A percentile compares a stretch with the other conserved stretches of the same genome.
These are phyloP conservation scores for Synchytrium microbalum DNA, from an alignment of 371 early-diverging fungal genomes.

Conservation along the genomic window DNA sequence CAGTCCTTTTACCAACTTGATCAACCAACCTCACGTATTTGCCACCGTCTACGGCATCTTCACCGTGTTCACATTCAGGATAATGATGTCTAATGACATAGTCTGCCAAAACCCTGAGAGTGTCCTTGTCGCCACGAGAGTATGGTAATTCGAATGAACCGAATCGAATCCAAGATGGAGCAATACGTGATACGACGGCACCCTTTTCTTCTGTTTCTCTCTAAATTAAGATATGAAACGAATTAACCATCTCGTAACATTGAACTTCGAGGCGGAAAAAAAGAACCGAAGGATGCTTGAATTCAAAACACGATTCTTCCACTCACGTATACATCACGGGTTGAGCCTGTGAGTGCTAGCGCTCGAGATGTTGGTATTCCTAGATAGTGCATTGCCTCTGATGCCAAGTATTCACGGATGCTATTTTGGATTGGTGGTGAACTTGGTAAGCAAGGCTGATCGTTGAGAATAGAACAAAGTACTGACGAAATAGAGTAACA, in stretches of 20 bases:
- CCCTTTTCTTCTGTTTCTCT: constrained; percentile 45
- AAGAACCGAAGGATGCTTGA: too few relatives aligned
- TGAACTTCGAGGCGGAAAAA: too few relatives aligned
- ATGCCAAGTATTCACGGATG: constrained; percentile 76
- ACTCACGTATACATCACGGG: constrained; percentile 61
- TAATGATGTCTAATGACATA: constrained; percentile 46
- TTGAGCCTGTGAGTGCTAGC: constrained; percentile 53
- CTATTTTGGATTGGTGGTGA: not conserved
- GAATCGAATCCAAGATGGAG: constrained; percentile 81
- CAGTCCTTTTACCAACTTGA: constrained; percentile 60
- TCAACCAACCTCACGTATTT: constrained; percentile 55
- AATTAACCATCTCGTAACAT: not conserved
- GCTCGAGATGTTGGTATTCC: constrained; percentile 75
- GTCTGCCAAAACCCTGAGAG: constrained; percentile 58
- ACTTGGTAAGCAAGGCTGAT: too few relatives aligned
- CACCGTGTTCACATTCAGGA: constrained; percentile 6
- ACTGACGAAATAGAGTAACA: not conserved
- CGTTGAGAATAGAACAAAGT: too few relatives aligned
- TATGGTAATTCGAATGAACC: constrained; percentile 81
- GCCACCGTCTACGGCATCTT: constrained; percentile 12
- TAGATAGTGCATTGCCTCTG: constrained; percentile 70
- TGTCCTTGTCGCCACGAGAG: constrained; percentile 36
- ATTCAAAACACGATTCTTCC: constrained; percentile 4
- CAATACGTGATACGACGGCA: constrained; percentile 69
- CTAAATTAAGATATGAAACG: too few relatives aligned